phyloP scores from a whole-genome alignment of 192 early-diverging fungal species.

The Backusella sp. region DNA sequence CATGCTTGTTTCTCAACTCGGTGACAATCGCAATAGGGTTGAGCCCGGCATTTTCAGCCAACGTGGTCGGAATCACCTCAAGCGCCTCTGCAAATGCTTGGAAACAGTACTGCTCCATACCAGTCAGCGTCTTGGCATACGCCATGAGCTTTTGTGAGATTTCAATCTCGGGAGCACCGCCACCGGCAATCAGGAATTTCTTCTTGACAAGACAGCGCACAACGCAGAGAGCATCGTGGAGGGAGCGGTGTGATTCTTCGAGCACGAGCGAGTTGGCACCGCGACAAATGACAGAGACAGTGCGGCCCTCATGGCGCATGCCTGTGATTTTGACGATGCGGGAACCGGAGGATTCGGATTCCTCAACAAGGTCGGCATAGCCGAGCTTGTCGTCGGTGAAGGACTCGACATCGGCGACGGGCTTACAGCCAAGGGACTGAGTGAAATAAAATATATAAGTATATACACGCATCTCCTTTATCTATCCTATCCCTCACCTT shows the following conservation, averaged over 20 bases:
- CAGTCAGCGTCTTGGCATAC: slow-evolving; percentile 86
- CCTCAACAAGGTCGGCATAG: slow-evolving; percentile 92
- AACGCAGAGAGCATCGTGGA: slow-evolving; percentile 98
- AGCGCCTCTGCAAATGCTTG: slow-evolving; percentile 96
- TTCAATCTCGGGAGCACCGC: slow-evolving; percentile 98
- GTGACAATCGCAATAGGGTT: slow-evolving; percentile 99
- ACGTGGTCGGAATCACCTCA: slow-evolving; percentile 94
- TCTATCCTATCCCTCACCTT: slow-evolving; percentile 60
- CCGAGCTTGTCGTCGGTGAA: slow-evolving; percentile 99
- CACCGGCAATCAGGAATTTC: slow-evolving; percentile 93
- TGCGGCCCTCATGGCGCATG: slow-evolving; percentile 88
- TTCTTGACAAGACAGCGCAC: slow-evolving; percentile 99
- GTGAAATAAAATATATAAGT: too few relatives aligned
- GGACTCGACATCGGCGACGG: slow-evolving; percentile 98
- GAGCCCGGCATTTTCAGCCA: slow-evolving; percentile 97
- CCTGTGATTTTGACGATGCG: slow-evolving; percentile 92
- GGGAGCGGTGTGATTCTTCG: slow-evolving; percentile 96
- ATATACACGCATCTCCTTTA: too few relatives aligned
- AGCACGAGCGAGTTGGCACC: slow-evolving; percentile 95
- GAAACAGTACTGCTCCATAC: slow-evolving; percentile 98
- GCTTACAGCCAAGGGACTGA: slow-evolving; percentile 98
- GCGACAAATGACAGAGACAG: slow-evolving; percentile 91
- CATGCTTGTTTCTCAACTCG: slow-evolving; percentile 94
- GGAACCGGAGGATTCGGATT: slow-evolving; percentile 82
- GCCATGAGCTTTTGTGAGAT: slow-evolving; percentile 83